phyloP scores from a whole-genome alignment of 345 rosid species.

The Populus davidiana region DNA sequence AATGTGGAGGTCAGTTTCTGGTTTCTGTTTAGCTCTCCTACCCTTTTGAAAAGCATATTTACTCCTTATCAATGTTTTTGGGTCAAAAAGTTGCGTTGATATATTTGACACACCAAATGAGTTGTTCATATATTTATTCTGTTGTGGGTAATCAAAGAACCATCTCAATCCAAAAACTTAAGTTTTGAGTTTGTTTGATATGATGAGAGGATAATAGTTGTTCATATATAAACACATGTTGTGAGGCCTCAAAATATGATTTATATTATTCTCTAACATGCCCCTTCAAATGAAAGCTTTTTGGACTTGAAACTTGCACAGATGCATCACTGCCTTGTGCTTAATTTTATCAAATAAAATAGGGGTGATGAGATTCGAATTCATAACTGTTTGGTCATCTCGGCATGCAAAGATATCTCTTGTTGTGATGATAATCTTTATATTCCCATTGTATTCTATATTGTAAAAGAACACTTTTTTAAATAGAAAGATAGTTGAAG shows the following conservation, averaged over 20 bases:
- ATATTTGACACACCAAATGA: background rate
- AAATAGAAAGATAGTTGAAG: background rate
- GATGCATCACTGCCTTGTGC: too few species aligned
- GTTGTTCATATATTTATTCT: background rate
- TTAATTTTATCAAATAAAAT: too few species aligned
- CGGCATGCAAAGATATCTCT: background rate
- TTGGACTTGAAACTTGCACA: too few species aligned
- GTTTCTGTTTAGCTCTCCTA: conserved; percentile 1
- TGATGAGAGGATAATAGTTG: too few species aligned
- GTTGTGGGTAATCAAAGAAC: background rate
- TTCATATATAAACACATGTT: too few species aligned
- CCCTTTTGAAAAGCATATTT: background rate
- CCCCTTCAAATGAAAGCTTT: too few species aligned
- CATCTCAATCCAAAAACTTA: too few species aligned
- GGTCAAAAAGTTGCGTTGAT: background rate
- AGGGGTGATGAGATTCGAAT: too few species aligned
- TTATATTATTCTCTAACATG: too few species aligned
- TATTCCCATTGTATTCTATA: background rate
- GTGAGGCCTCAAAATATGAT: too few species aligned
- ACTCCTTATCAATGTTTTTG: background rate
- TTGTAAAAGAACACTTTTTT: background rate
- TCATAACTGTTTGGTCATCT: too few species aligned
- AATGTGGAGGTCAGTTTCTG: conserved; percentile 75
- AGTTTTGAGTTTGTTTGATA: too few species aligned
- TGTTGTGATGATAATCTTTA: background rate